These are phyloP conservation scores for Flaveria bidentis DNA, from an alignment of 129 eudicot genomes.

Conservation along the genomic window DNA sequence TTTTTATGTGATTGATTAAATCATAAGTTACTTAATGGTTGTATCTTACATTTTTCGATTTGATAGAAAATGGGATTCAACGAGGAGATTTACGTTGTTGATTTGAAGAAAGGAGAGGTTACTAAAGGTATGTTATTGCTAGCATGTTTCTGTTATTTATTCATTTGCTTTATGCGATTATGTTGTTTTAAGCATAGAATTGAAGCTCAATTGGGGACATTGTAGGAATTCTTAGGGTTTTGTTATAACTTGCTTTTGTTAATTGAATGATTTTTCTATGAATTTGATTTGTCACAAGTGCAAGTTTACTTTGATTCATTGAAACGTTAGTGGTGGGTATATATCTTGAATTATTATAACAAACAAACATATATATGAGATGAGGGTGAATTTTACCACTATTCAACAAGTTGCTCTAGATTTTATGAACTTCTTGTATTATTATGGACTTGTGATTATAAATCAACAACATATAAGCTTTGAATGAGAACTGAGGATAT, in stretches of 20 bases:
- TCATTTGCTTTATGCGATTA: neutral
- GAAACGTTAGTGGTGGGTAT: too few relatives aligned
- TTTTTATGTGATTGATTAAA: neutral
- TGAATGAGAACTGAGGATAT: too few relatives aligned
- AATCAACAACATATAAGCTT: too few relatives aligned
- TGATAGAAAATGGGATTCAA: conserved; percentile 83
- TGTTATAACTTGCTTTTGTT: neutral
- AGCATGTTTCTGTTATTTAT: neutral
- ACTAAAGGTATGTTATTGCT: conserved; percentile 57
- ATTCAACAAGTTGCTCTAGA: too few relatives aligned
- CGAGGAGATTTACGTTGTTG: conserved; percentile 80
- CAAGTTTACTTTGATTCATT: neutral
- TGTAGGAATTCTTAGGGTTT: neutral
- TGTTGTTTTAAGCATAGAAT: conserved; percentile 5
- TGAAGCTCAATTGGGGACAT: conserved; percentile 1
- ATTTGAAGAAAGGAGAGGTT: conserved; percentile 95
- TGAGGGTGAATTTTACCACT: too few relatives aligned
- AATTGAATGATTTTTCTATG: neutral
- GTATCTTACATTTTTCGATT: conserved; percentile 4
- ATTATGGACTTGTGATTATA: too few relatives aligned
- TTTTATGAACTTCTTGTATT: too few relatives aligned
- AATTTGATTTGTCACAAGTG: neutral
- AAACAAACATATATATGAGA: too few relatives aligned
- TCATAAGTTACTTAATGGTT: neutral
- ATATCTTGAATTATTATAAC: too few relatives aligned